A percentile compares a stretch with the other conserved stretches of the same genome.
Evolutionary conservation across 192 early-diverging fungal genomes (phyloP).

Genomic region (Obelidium mucronatum): DNA sequence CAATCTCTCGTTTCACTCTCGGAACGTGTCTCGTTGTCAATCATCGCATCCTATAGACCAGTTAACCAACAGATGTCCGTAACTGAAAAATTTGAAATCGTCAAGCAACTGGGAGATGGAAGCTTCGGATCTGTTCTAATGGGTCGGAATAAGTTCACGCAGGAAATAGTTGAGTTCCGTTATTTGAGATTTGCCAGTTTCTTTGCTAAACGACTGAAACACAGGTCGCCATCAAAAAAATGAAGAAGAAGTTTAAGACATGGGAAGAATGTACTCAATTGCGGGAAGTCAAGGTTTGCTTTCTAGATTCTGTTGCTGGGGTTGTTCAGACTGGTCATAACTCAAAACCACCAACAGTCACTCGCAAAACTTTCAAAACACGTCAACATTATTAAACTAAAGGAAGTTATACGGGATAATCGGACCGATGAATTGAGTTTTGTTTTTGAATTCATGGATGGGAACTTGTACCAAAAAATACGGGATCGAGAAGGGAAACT

Average conservation of each 20-base stretch:
- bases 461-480: conserved; percentile 92
- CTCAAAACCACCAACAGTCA: conserved; percentile 53
- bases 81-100: conserved; percentile 66
- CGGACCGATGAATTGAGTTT: conserved; percentile 84
- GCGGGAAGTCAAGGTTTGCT: conserved; percentile 76
- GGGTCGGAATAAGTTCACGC: conserved; percentile 68
- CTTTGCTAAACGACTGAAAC: background rate
- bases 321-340: background rate
- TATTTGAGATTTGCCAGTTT: background rate
- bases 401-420: conserved; percentile 80
- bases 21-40: too few species aligned
- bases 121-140: conserved; percentile 82
- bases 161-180: conserved; percentile 61
- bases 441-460: conserved; percentile 96
- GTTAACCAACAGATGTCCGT: too few species aligned
- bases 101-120: conserved; percentile 81
- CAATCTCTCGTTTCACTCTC: too few species aligned
- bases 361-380: conserved; percentile 78
- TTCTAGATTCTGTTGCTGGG: background rate
- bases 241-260: conserved; percentile 83
- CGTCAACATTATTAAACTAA: conserved; percentile 84
- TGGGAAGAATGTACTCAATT: conserved; percentile 77
- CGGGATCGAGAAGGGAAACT: conserved; percentile 72
- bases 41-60: too few species aligned
- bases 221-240: conserved; percentile 89